Conservation (phyloP, 2,329 filamentous ascomycete species). For the Aspergillus tamarii region DNA sequence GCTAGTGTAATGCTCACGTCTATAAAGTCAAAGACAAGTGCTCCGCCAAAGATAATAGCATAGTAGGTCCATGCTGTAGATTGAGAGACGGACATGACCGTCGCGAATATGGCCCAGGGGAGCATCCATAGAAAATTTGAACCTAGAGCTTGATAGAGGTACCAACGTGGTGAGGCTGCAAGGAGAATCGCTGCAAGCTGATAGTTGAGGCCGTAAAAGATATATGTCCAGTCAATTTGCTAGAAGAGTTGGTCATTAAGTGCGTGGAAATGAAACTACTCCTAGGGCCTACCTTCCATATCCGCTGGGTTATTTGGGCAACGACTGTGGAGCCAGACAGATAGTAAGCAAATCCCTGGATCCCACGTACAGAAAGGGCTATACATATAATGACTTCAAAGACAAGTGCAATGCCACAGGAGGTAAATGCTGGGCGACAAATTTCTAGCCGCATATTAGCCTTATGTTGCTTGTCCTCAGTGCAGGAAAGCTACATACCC, state of each 20-base stretch:
- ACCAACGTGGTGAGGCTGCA: constrained; percentile 67
- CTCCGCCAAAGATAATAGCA: constrained; percentile 26
- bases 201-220: constrained; percentile 50
- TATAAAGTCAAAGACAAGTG: constrained; percentile 26
- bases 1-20: constrained; percentile 14
- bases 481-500: constrained; percentile 4
- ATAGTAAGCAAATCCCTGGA: constrained; percentile 63
- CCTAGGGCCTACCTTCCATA: constrained; percentile 55
- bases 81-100: constrained; percentile 11
- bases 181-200: constrained; percentile 66
- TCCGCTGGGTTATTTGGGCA: constrained; percentile 63
- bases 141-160: constrained; percentile 66
- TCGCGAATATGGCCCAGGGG: constrained; percentile 67
- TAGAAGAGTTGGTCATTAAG: no score
- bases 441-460: constrained; percentile 41
- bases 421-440: constrained; percentile 56
- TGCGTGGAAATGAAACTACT: no score
- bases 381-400: constrained; percentile 66
- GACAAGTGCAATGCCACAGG: constrained; percentile 45
- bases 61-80: constrained; percentile 26
- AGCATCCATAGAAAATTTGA: constrained; percentile 71
- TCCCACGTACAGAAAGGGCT: constrained; percentile 63
- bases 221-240: no score
- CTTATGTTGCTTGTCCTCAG: not conserved
- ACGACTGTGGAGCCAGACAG: constrained; percentile 62